These are phyloP conservation scores for Stromatinia cepivora DNA, from an alignment of 2,329 filamentous ascomycete species.

Conservation along the genomic window DNA sequence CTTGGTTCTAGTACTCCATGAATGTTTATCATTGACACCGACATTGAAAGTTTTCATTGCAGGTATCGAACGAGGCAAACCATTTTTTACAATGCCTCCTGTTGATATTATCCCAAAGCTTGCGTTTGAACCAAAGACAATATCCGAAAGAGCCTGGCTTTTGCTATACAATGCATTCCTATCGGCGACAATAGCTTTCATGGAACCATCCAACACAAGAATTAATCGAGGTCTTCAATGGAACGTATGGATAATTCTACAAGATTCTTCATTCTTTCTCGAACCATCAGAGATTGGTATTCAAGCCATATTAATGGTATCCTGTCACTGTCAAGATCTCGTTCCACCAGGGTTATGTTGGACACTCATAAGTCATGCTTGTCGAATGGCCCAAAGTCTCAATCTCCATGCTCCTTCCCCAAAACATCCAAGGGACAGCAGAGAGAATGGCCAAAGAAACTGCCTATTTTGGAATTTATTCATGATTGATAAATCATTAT, in stretches of 20 bases:
- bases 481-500: conserved; percentile 26
- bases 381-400: conserved; percentile 27
- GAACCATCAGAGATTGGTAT: conserved; percentile 26
- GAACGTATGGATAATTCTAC: conserved; percentile 28
- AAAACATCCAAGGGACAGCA: conserved; percentile 6
- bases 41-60: conserved; percentile 20
- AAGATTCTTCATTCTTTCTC: conserved; percentile 28
- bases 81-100: conserved; percentile 25
- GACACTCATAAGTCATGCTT: conserved; percentile 28
- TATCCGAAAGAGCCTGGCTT: conserved; percentile 27
- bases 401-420: conserved; percentile 23
- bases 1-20: not conserved
- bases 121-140: conserved; percentile 25
- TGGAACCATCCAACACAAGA: conserved; percentile 16
- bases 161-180: conserved; percentile 26
- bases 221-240: conserved; percentile 26
- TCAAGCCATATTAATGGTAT: conserved; percentile 26
- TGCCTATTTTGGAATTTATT: conserved; percentile 29
- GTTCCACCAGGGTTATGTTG: conserved; percentile 27
- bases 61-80: conserved; percentile 22
- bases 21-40: not conserved
- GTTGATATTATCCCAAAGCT: conserved; percentile 22
- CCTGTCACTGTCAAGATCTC: conserved; percentile 26
- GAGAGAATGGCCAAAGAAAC: conserved; percentile 21
- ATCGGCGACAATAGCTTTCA: conserved; percentile 21